Percentiles rank a stretch among this genome's conserved stretches.
phyloP scores from a whole-genome alignment of 2,329 filamentous ascomycete genomes.

The Alternaria triticina region DNA sequence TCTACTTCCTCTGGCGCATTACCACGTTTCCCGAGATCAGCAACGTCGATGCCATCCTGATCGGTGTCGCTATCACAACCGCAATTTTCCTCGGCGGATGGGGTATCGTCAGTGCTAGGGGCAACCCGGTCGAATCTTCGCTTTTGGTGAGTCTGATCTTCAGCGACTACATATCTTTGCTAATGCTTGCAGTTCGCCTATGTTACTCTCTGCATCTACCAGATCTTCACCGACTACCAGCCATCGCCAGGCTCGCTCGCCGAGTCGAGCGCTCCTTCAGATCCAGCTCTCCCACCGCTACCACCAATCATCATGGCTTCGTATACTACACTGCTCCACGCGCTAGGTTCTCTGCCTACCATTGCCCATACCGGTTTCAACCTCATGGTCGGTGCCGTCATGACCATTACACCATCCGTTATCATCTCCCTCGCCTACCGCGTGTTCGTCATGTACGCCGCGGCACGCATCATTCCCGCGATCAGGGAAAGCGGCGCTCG shows the following conservation, averaged over 20 bases:
- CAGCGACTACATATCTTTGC: not conserved
- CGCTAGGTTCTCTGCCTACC: conserved; percentile 80
- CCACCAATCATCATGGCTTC: conserved; percentile 98
- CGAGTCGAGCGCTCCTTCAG: conserved; percentile 59
- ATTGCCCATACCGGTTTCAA: conserved; percentile 84
- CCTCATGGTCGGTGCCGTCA: conserved; percentile 88
- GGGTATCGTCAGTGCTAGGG: conserved; percentile 90
- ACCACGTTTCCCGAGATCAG: conserved; percentile 91
- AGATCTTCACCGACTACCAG: conserved; percentile 98
- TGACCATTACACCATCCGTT: conserved; percentile 93
- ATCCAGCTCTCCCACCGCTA: conserved; percentile 93
- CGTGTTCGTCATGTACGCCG: conserved; percentile 92
- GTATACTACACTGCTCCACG: conserved; percentile 87
- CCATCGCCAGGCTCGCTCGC: conserved; percentile 69
- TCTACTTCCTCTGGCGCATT: conserved; percentile 96
- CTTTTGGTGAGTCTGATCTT: conserved; percentile 62
- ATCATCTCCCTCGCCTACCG: conserved; percentile 95
- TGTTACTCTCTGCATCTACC: conserved; percentile 97
- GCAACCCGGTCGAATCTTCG: conserved; percentile 94
- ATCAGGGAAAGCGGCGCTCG: conserved; percentile 85
- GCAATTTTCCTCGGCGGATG: conserved; percentile 91
- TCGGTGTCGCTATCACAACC: conserved; percentile 90
- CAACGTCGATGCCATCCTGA: conserved; percentile 89
- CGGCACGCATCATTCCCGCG: conserved; percentile 93
- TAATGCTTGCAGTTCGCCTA: conserved; percentile 74